Conservation (phyloP, 2,329 filamentous ascomycete species). For the Calonectria montana region DNA sequence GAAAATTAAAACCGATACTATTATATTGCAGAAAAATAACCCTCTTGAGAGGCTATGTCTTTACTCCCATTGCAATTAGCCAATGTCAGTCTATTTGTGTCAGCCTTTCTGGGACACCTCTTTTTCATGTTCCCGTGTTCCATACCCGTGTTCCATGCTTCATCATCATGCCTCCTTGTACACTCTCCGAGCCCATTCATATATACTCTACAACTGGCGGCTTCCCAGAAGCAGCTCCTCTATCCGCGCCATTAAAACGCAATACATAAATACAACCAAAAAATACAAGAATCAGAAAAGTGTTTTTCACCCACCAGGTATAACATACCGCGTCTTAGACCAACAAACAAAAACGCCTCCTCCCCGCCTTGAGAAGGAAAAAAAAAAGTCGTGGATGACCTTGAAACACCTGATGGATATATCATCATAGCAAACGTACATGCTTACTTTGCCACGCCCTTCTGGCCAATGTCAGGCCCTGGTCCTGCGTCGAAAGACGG, state of each 20-base stretch:
- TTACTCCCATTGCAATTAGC: conserved; percentile 25
- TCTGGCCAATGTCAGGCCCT: conserved; percentile 26
- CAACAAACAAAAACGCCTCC: conserved; percentile 17
- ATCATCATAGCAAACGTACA: neutral
- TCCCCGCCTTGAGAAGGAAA: no score
- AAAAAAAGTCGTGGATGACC: neutral
- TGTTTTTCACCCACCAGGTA: neutral
- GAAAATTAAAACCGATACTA: conserved; percentile 3
- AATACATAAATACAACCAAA: conserved; percentile 13
- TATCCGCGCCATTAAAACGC: conserved; percentile 13
- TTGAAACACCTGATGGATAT: conserved; percentile 13
- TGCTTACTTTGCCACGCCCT: conserved; percentile 23
- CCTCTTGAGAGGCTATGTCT: conserved; percentile 15
- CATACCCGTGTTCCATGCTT: conserved; percentile 10
- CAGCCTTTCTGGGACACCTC: neutral
- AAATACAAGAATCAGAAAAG: conserved; percentile 23
- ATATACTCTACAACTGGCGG: conserved; percentile 27
- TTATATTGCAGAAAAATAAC: conserved; percentile 20
- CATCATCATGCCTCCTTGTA: conserved; percentile 30
- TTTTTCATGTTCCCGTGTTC: conserved; percentile 8
- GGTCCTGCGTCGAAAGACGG: conserved; percentile 49
- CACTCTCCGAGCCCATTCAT: conserved; percentile 25
- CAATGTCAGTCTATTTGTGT: conserved; percentile 34
- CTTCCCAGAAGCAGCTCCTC: conserved; percentile 29
- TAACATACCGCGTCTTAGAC: neutral